These are phyloP conservation scores for Kandelia obovata DNA, from an alignment of 345 rosid species.

Conservation along the genomic window DNA sequence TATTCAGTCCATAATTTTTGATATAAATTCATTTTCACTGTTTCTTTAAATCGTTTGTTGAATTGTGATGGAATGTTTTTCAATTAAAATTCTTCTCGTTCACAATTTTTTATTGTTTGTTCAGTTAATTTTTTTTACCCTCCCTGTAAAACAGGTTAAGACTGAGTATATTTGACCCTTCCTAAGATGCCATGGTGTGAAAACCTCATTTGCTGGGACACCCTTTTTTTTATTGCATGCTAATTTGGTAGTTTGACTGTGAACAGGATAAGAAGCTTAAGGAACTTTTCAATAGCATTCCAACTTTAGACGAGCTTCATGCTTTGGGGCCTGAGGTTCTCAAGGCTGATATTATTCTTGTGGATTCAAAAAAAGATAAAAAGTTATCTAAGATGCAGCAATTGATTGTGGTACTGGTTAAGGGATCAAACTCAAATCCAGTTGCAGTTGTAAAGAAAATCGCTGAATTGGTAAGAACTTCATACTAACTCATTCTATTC, in stretches of 20 bases:
- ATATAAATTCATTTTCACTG: conserved; percentile 1
- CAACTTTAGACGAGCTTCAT: conserved; percentile 83
- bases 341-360: conserved; percentile 78
- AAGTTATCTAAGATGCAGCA: conserved; percentile 87
- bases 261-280: conserved; percentile 79
- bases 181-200: too few species aligned
- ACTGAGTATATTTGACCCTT: too few species aligned
- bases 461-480: conserved; percentile 75
- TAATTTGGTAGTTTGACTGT: conserved; percentile 8
- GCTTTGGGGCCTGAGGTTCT: conserved; percentile 69
- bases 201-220: too few species aligned
- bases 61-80: not conserved
- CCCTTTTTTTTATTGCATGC: not conserved
- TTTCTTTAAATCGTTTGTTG: not conserved
- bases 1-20: not conserved
- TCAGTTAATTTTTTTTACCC: too few species aligned
- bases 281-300: conserved; percentile 64
- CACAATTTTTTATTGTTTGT: not conserved
- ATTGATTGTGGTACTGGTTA: conserved; percentile 64
- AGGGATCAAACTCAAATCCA: conserved; percentile 85
- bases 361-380: conserved; percentile 79
- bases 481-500: conserved; percentile 12
- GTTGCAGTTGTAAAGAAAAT: conserved; percentile 86
- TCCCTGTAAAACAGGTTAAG: too few species aligned
- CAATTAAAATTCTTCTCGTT: not conserved